These are phyloP conservation scores for Lasiosphaeris hirsuta DNA, from an alignment of 495 filamentous ascomycete genomes.

Conservation along the genomic window DNA sequence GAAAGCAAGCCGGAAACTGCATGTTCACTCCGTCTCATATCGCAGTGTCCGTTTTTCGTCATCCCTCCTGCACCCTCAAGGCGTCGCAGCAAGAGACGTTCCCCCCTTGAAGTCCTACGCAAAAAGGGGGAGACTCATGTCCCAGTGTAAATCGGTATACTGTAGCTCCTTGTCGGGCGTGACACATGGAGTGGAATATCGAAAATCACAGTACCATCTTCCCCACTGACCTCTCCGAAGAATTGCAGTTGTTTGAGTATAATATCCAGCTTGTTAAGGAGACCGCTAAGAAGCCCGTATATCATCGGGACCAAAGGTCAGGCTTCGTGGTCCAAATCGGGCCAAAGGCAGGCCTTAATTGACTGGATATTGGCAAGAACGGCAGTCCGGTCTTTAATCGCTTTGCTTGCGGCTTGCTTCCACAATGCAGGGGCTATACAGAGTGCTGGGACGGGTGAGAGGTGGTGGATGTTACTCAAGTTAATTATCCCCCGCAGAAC, in stretches of 20 bases:
- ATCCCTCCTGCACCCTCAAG: no score
- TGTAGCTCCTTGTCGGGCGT: background rate
- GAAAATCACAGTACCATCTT: background rate
- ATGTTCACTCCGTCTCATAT: background rate
- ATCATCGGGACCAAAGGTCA: background rate
- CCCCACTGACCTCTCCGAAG: conserved; percentile 10
- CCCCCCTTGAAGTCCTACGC: background rate
- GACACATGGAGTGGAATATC: background rate
- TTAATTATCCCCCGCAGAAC: conserved; percentile 13
- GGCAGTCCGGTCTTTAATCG: background rate
- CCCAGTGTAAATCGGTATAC: background rate
- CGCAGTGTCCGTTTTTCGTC: background rate
- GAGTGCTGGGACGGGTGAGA: conserved; percentile 14
- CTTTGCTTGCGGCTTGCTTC: conserved; percentile 19
- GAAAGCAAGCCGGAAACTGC: background rate
- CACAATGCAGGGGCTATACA: conserved; percentile 24
- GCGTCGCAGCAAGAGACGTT: background rate
- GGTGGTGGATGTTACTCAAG: conserved; percentile 15
- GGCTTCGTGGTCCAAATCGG: background rate
- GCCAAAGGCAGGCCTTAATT: conserved; percentile 1
- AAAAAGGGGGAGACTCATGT: background rate
- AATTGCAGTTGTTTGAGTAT: background rate
- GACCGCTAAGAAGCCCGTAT: background rate
- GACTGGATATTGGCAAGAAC: conserved; percentile 2
- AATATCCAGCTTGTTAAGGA: conserved; percentile 4